Evolutionary conservation across 2,329 filamentous ascomycete species (phyloP).

Genomic region (Fusarium chuoi): DNA sequence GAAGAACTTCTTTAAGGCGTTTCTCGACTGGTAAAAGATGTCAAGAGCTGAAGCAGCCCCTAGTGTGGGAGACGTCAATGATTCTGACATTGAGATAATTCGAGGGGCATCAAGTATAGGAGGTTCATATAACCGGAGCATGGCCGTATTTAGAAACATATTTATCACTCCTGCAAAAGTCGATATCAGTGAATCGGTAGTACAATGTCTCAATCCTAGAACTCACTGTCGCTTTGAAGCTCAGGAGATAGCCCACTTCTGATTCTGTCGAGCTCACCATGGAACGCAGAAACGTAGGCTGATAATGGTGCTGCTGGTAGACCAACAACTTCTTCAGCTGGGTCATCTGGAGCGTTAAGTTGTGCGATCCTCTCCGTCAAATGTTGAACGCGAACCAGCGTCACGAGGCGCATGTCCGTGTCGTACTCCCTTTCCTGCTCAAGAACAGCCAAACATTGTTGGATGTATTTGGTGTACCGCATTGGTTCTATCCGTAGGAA

Average conservation of each 20-base stretch:
- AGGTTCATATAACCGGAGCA: constrained; percentile 60
- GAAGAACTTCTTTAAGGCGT: constrained; percentile 61
- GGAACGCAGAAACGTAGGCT: constrained; percentile 59
- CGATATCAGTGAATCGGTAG: neutral
- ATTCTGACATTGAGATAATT: constrained; percentile 56
- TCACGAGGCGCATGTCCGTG: constrained; percentile 58
- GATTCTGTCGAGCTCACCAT: constrained; percentile 57
- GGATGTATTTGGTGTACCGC: constrained; percentile 63
- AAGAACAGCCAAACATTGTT: constrained; percentile 60
- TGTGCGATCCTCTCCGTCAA: constrained; percentile 62
- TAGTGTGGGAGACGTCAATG: constrained; percentile 51
- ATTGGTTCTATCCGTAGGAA: constrained; percentile 59
- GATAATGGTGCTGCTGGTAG: constrained; percentile 55
- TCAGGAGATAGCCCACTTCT: constrained; percentile 48
- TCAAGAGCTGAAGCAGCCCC: constrained; percentile 58
- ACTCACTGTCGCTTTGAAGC: constrained; percentile 54
- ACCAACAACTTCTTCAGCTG: constrained; percentile 47
- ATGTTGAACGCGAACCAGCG: constrained; percentile 61
- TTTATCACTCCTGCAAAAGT: constrained; percentile 50
- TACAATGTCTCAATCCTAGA: too few species aligned
- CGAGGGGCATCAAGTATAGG: constrained; percentile 54
- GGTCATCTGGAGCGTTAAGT: constrained; percentile 50
- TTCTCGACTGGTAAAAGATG: constrained; percentile 60
- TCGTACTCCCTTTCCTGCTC: constrained; percentile 57
- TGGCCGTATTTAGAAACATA: constrained; percentile 53